A percentile compares a stretch with the other conserved stretches of the same genome.
These are phyloP conservation scores for Blumeriella jaapii DNA, from an alignment of 2,329 filamentous ascomycete genomes.

Conservation along the genomic window DNA sequence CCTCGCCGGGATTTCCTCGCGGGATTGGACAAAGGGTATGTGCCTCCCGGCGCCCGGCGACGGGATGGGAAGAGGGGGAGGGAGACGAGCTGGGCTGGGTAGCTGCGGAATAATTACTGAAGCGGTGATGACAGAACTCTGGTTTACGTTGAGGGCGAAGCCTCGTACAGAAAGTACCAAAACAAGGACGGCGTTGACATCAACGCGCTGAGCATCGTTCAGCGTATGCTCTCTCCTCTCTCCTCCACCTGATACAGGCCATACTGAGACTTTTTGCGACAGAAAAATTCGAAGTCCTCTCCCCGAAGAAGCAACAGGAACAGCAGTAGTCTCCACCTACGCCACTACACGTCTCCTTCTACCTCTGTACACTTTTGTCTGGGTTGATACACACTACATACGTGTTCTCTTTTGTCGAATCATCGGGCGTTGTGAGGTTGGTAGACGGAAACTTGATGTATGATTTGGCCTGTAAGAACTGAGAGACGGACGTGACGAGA, in stretches of 20 bases:
- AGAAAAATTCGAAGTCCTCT: constrained; percentile 39
- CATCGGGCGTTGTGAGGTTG: neutral
- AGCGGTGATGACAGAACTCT: constrained; percentile 51
- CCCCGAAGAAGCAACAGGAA: constrained; percentile 18
- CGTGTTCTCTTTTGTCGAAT: neutral
- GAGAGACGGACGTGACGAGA: too few species aligned
- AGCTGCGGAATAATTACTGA: constrained; percentile 4
- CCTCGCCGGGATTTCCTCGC: constrained; percentile 60
- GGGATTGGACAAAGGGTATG: constrained; percentile 74
- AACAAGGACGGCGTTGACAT: constrained; percentile 59
- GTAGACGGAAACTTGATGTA: too few species aligned
- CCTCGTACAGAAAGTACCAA: constrained; percentile 53
- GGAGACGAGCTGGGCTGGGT: neutral
- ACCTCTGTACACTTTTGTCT: neutral
- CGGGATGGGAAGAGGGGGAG: neutral
- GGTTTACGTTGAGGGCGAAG: constrained; percentile 77
- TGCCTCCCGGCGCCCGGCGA: constrained; percentile 17
- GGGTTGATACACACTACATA: neutral
- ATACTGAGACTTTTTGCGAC: constrained; percentile 5
- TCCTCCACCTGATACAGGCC: neutral
- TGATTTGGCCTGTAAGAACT: too few species aligned
- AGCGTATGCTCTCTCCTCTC: constrained; percentile 50
- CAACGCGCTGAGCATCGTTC: constrained; percentile 56
- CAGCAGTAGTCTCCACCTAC: neutral
- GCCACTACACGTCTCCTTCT: neutral